Evolutionary conservation across 139 green algal species (phyloP).

Genomic region (Prasinococcaceae sp.): DNA sequence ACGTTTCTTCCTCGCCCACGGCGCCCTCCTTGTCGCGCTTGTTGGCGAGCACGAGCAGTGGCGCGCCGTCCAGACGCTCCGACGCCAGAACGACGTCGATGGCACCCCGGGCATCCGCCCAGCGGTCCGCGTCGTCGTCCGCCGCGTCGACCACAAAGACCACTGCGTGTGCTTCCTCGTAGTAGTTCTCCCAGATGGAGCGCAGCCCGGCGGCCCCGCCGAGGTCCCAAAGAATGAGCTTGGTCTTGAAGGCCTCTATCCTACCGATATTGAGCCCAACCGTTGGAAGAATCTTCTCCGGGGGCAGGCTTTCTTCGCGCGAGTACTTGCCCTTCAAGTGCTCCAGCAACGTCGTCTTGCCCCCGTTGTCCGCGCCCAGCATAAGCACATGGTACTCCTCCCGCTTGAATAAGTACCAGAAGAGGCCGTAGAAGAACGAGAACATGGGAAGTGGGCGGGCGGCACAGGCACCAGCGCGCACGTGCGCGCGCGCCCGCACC

Average conservation of each 20-base stretch:
- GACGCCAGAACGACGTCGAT: slow-evolving; percentile 36
- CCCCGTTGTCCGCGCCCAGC: slow-evolving; percentile 67
- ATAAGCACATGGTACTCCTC: slow-evolving; percentile 84
- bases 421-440: slow-evolving; percentile 60
- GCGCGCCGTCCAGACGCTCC: slow-evolving; percentile 55
- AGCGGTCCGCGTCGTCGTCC: not conserved
- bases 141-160: slow-evolving; percentile 75
- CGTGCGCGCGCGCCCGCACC: too few relatives aligned
- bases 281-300: slow-evolving; percentile 76
- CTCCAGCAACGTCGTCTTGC: slow-evolving; percentile 63
- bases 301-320: slow-evolving; percentile 47
- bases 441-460: too few relatives aligned
- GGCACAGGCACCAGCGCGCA: too few relatives aligned
- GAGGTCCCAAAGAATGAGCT: slow-evolving; percentile 86
- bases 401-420: slow-evolving; percentile 61
- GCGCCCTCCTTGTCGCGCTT: slow-evolving; percentile 39
- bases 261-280: slow-evolving; percentile 82
- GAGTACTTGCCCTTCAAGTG: slow-evolving; percentile 70
- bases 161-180: slow-evolving; percentile 72
- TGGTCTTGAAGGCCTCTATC: slow-evolving; percentile 44
- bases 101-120: slow-evolving; percentile 46
- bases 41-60: slow-evolving; percentile 81
- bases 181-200: slow-evolving; percentile 96
- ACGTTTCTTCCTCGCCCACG: not conserved
- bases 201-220: slow-evolving; percentile 54